Base-by-base conservation (phyloP, 768 basidiomycete genomes). In the Serendipita sp. region DNA sequence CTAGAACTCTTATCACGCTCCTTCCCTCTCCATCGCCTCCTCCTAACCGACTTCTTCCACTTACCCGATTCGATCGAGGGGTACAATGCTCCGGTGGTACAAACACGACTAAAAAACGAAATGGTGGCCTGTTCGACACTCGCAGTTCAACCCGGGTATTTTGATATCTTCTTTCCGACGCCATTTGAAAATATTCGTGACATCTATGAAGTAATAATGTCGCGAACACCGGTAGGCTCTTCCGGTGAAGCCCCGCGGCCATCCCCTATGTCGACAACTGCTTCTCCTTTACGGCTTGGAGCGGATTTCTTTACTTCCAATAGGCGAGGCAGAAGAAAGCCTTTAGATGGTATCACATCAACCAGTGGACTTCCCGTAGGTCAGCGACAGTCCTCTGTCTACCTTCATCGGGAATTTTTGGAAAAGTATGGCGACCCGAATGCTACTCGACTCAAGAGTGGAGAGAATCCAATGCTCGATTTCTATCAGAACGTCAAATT, bases 151-250 rank as follows among this genome's bases (percentile, higher is more conserved):
- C 95, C 88, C 69, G 96, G 96, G 5, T 94, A 85, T 75, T 99
- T 99, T 72, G 96, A 99, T 72, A 98, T 98, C 65, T 90, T 99
- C 76, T 99, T 99, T 76, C 96, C 96, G 9, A 98, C 95, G 13
- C 77, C 90, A 70, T 97, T 97, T 66, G 81, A 81, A 61, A 79
- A 78, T 22, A 78, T 98, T 61, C 78, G 88, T 51, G 90, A 95
- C 70, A 89, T 94, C 82, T 97, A 97, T 73, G 88, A 93, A 69
- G 78, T 83, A 66, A 79, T 86, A 62, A 81, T 98, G 64, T 80
- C 84, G 41, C 80, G 82, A 68, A 82, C 84, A 24, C 42, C 63
- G 2, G 69, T 71, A 3, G 63, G 67, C 11, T 60, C 65, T 16
- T 66, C 67, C 42, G 75, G 75, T 33, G 69, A 70, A 34, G 45